A percentile compares a stretch with the other conserved stretches of the same genome.
phyloP scores from a whole-genome alignment of 169 alveolate genomes.

The Plasmodium vinckei region DNA sequence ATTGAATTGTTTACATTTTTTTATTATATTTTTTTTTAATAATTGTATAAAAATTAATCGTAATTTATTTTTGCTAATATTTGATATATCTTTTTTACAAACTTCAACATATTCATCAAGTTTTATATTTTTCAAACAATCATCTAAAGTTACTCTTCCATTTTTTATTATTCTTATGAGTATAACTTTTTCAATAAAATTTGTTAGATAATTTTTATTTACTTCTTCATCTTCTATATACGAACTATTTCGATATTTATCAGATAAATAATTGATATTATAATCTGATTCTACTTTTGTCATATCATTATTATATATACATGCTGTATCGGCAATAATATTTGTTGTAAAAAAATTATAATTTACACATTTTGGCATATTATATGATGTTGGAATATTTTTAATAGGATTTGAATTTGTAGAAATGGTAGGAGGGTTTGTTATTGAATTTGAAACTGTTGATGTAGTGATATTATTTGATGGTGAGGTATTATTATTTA shows the following conservation, averaged over 20 bases:
- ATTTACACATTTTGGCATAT: not conserved
- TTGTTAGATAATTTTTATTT: not conserved
- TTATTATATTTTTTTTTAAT: conserved; percentile 54
- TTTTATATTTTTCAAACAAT: conserved; percentile 31
- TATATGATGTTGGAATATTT: not conserved
- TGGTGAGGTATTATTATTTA: not conserved
- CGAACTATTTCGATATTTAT: not conserved
- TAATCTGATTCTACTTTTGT: not conserved
- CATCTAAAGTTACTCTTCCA: conserved; percentile 57
- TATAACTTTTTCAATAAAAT: conserved; percentile 54
- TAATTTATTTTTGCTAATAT: conserved; percentile 26
- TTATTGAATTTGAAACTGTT: not conserved
- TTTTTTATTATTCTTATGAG: conserved; percentile 62
- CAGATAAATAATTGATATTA: not conserved
- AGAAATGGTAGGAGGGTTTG: too few species aligned
- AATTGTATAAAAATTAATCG: conserved; percentile 39
- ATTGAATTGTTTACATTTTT: conserved; percentile 67
- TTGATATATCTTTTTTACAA: conserved; percentile 48
- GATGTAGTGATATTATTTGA: not conserved
- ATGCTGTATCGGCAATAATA: not conserved
- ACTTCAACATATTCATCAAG: conserved; percentile 69
- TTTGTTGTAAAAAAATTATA: not conserved
- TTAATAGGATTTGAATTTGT: too few species aligned
- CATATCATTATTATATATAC: not conserved
- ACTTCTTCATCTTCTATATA: not conserved